Conservation (phyloP, 2,329 filamentous ascomycete genomes). For the Colletotrichum horii region DNA sequence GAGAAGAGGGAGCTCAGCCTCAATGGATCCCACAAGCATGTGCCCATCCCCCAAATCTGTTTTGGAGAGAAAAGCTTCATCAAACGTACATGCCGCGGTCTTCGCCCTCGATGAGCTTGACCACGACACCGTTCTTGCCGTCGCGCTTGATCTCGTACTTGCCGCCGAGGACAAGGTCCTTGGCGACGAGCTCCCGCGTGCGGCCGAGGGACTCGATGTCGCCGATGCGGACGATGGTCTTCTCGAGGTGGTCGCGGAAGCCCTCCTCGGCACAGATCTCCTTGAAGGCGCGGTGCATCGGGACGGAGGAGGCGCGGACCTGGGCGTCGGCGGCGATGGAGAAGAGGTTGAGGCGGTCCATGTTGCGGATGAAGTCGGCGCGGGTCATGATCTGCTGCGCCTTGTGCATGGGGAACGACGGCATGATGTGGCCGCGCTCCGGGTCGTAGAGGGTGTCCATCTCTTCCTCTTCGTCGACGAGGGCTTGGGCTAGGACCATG, state of each 20-base stretch:
- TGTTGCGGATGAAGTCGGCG: conserved; percentile 89
- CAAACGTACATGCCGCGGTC: conserved; percentile 26
- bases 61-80: neutral
- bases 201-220: conserved; percentile 92
- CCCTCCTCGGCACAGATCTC: conserved; percentile 74
- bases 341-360: conserved; percentile 95
- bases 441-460: conserved; percentile 35
- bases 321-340: conserved; percentile 87
- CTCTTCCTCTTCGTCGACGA: conserved; percentile 81
- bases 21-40: neutral
- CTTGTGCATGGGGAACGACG: conserved; percentile 68
- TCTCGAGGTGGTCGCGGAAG: conserved; percentile 58
- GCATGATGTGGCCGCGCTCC: conserved; percentile 17
- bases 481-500: conserved; percentile 89
- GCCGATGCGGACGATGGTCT: conserved; percentile 71
- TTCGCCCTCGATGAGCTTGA: conserved; percentile 49
- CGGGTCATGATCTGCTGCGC: conserved; percentile 94
- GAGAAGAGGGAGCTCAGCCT: neutral
- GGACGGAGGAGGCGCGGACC: conserved; percentile 91
- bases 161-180: conserved; percentile 87
- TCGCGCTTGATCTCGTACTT: conserved; percentile 70
- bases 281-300: conserved; percentile 92
- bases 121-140: conserved; percentile 41
- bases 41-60: neutral
- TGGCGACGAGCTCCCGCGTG: conserved; percentile 94